These are phyloP conservation scores for Immersiella caudata DNA, from an alignment of 495 filamentous ascomycete genomes.

Conservation along the genomic window DNA sequence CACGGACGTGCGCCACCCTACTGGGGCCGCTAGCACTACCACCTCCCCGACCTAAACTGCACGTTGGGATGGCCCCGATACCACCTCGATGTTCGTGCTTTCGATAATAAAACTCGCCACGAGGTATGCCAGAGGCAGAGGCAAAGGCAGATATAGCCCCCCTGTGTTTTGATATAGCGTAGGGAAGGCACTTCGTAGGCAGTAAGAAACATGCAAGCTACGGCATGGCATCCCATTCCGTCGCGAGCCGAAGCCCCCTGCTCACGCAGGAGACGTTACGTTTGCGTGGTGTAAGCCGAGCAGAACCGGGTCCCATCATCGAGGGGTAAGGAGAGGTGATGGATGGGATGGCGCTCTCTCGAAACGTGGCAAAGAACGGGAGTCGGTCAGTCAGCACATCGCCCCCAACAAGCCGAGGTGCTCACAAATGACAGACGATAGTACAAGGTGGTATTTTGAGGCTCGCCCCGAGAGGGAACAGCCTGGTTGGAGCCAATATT, in stretches of 20 bases:
- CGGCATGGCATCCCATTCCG: not conserved
- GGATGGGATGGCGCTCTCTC: not conserved
- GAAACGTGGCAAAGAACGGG: not conserved
- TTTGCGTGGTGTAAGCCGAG: not conserved
- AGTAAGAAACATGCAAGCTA: not conserved
- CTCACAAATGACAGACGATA: not conserved
- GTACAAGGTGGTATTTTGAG: not conserved
- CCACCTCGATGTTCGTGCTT: not conserved
- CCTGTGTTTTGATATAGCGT: not conserved
- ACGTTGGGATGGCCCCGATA: not conserved
- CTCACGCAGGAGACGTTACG: not conserved
- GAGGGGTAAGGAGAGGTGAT: not conserved
- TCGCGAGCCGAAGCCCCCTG: not conserved
- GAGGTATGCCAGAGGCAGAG: not conserved
- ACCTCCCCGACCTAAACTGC: not conserved
- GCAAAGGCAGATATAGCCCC: not conserved
- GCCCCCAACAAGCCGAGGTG: not conserved
- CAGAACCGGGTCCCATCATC: not conserved
- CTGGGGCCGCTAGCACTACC: not conserved
- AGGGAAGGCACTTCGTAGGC: not conserved
- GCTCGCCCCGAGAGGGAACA: not conserved
- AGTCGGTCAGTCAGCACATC: not conserved
- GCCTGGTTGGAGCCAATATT: not conserved
- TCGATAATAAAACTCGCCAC: not conserved
- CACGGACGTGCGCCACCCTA: too few relatives aligned